Base-by-base conservation (phyloP, 192 early-diverging fungal genomes). In the Spinellus fusiger region DNA sequence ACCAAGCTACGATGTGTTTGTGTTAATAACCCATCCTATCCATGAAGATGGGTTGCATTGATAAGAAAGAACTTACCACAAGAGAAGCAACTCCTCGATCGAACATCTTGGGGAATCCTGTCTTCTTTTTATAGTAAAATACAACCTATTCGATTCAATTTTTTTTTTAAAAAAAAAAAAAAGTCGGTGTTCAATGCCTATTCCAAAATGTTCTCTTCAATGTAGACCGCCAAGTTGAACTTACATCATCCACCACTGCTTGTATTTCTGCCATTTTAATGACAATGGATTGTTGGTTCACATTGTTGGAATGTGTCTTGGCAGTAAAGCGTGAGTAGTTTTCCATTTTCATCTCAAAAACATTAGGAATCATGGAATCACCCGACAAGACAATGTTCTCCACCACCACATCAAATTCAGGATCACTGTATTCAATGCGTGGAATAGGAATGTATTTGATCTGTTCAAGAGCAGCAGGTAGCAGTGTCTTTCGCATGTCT, bases 381-480 rank as follows among this genome's bases (percentile, higher is more conserved):
- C 75, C 72, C 15, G 75, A 66, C 25, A 77, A 22, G 35, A 70
- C 65, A 37, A 77, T 56, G 22, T 77, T 73, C 34, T 77, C 75
- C 34, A 77, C 50, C 40, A 67, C 62, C 1, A 77, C 54, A 47
- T 77, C 75, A 37, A 73, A 59, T 61, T 77, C 65, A 20, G 60
- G 31, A 53, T 77, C 75, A n/a, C 64, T 70, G 32, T 77, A 77
- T 33, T 77, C 75, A 52, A 77, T 70, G 33, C 71, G 70, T 5
- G 75, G 75, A 60, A 77, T 65, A 23, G 75, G 75, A 27, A 77
- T 68, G 33, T 59, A 77, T 15, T 70, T 68, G 61, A 77, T 62
- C 13, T 71, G 62, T 25, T 77, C 75, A 29, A 73, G 27, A 49
- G 73, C 46, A n/a, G 75, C 64, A 25, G 75, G 75, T 26, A 77